Conservation (phyloP, 805 yeast species). For the Ogataea corticis region DNA sequence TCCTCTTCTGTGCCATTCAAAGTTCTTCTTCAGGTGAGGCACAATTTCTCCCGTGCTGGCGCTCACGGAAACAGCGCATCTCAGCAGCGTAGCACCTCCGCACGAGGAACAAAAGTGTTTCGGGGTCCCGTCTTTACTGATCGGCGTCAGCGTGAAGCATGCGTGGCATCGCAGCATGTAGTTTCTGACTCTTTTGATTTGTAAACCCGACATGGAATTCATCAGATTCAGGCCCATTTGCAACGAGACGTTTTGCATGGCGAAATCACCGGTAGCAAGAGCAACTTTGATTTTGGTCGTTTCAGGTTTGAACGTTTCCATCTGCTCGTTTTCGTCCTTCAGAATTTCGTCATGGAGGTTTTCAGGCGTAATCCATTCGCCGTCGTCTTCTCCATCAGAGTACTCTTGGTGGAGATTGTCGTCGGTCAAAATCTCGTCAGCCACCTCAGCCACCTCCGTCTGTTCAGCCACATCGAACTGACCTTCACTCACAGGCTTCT, state of each 20-base stretch:
- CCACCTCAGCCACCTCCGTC: not conserved
- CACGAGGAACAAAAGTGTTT: constrained; percentile 92
- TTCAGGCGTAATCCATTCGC: constrained; percentile 91
- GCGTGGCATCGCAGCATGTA: constrained; percentile 98
- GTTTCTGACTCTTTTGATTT: constrained; percentile 80
- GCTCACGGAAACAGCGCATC: constrained; percentile 89
- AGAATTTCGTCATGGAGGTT: constrained; percentile 70
- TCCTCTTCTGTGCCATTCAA: constrained; percentile 93
- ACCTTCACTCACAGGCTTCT: constrained; percentile 34
- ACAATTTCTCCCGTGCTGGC: constrained; percentile 76
- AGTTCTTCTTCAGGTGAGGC: constrained; percentile 86
- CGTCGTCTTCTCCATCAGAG: constrained; percentile 75
- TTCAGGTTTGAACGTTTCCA: constrained; percentile 38
- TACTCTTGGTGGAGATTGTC: constrained; percentile 42
- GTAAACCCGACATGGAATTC: constrained; percentile 81
- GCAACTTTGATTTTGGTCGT: constrained; percentile 65
- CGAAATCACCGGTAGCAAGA: constrained; percentile 93
- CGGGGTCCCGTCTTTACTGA: constrained; percentile 72
- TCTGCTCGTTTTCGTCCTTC: constrained; percentile 66
- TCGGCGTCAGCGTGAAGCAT: constrained; percentile 80
- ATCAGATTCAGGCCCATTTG: constrained; percentile 87
- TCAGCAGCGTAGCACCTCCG: constrained; percentile 87
- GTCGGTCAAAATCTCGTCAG: constrained; percentile 9
- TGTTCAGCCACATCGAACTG: not conserved
- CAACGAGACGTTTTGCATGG: constrained; percentile 92